phyloP scores from a whole-genome alignment of 2,329 filamentous ascomycete species.

The Clonostachys byssicola region DNA sequence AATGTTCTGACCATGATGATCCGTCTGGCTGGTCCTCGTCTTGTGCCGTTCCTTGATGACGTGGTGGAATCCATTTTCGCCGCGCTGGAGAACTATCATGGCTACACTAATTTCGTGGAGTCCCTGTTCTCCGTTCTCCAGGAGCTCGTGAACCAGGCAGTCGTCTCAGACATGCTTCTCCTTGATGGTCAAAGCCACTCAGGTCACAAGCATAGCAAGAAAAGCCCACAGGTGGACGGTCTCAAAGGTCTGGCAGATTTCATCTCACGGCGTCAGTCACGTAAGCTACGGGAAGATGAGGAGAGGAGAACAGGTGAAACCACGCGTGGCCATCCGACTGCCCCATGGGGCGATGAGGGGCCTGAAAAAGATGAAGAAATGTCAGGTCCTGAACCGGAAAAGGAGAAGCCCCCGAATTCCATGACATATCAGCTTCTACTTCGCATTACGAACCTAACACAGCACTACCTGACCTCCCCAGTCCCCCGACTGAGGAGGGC shows the following conservation, averaged over 20 bases:
- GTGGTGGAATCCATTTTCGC: constrained; percentile 88
- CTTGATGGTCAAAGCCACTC: constrained; percentile 31
- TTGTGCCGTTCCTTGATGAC: constrained; percentile 89
- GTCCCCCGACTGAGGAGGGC: constrained; percentile 75
- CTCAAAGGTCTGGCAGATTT: constrained; percentile 47
- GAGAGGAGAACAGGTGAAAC: constrained; percentile 23
- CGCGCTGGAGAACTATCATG: constrained; percentile 91
- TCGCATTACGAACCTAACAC: constrained; percentile 77
- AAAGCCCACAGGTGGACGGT: constrained; percentile 18
- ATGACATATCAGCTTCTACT: constrained; percentile 79
- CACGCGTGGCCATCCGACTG: constrained; percentile 21
- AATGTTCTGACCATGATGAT: constrained; percentile 95
- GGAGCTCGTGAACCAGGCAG: constrained; percentile 79
- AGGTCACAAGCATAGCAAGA: constrained; percentile 36
- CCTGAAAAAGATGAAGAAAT: constrained; percentile 24
- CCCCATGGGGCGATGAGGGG: constrained; percentile 28
- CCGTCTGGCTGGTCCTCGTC: constrained; percentile 70
- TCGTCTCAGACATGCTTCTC: constrained; percentile 50
- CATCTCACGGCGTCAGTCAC: constrained; percentile 51
- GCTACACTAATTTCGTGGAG: constrained; percentile 83
- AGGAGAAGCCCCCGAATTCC: constrained; percentile 62
- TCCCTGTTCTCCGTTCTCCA: constrained; percentile 78
- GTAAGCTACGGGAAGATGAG: constrained; percentile 23
- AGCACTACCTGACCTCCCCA: constrained; percentile 85
- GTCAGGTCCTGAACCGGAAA: constrained; percentile 18